Evolutionary conservation across 2,329 filamentous ascomycete genomes (phyloP), one percentile per base, ranked within the genome.

Genomic region (Epichloe sp.): DNA sequence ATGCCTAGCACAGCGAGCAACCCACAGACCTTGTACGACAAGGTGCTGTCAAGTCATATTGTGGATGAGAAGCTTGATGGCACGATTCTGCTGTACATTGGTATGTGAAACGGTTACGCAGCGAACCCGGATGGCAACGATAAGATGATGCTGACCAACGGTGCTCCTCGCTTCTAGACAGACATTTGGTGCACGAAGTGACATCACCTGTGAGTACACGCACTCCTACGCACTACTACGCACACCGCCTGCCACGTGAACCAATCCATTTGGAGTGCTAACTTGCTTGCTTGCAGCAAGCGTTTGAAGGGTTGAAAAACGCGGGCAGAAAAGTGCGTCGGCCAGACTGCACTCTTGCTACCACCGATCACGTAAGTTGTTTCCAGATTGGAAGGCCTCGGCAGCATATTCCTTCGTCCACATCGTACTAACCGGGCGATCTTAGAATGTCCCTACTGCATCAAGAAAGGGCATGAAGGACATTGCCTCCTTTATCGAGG

Each of bases 171-270:
- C 59, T 17, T 49, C 52, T 62, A 90, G 88, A 95, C 72, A 81
- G 93, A 68, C 93, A 98, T 76, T 78, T 98, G 56, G 90, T 97
- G 55, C 93, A 98, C 68, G 93, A 98, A 76, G 93, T 98, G 67
- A 98, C 93, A 61, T 96, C 91, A 62, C 93, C 93, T 56, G 86
- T 89, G 78, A 65, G 83, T 48, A 17, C 15, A 41, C 17, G n/a
- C 45, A 2, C 31, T 31, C 0, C 10, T 31, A n/a, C 36, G n/a
- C 49, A 49, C 26, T 31, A 4, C 3, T 31, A n/a, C 34, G n/a
- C 49, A 49, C 55, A 34, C 45, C 43, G 45, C 44, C 7, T 4
- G 8, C 36, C 21, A 14, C 31, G 38, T 31, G 26, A 3, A 10
- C 26, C 8, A 31, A 31, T 31, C 26, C 8, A 42, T 5, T 21